Conservation (phyloP, 179 eudicot species). For the Silene vulgaris region DNA sequence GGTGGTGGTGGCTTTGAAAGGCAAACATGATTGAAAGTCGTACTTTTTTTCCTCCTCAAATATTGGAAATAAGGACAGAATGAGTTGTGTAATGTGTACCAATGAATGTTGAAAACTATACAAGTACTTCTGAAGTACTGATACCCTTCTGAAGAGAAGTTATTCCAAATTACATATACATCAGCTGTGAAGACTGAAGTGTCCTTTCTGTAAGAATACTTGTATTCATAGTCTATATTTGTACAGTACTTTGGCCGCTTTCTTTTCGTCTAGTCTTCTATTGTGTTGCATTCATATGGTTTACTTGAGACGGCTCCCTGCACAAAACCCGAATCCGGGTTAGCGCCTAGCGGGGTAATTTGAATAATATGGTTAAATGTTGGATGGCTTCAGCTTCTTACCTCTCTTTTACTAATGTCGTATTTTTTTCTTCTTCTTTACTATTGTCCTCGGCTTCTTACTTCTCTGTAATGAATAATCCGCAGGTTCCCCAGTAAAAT, state of each 20-base stretch:
- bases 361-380: too few species aligned
- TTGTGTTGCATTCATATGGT: too few species aligned
- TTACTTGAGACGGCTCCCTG: too few species aligned
- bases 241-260: background rate
- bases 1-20: slow-evolving; percentile 63
- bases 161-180: background rate
- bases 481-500: too few species aligned
- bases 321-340: too few species aligned
- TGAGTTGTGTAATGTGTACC: slow-evolving; percentile 9
- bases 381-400: too few species aligned
- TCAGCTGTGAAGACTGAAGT: slow-evolving; percentile 1
- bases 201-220: background rate
- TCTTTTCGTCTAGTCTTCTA: too few species aligned
- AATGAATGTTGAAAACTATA: background rate
- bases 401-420: too few species aligned
- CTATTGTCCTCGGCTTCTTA: too few species aligned
- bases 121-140: background rate
- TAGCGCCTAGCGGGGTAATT: too few species aligned
- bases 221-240: background rate
- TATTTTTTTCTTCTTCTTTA: too few species aligned
- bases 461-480: too few species aligned
- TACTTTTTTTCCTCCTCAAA: slow-evolving; percentile 13
- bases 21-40: slow-evolving; percentile 35
- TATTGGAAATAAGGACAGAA: slow-evolving; percentile 32
- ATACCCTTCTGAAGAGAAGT: background rate